These are phyloP conservation scores for Rhodotorula toruloides DNA, from an alignment of 768 basidiomycete genomes.

Conservation along the genomic window DNA sequence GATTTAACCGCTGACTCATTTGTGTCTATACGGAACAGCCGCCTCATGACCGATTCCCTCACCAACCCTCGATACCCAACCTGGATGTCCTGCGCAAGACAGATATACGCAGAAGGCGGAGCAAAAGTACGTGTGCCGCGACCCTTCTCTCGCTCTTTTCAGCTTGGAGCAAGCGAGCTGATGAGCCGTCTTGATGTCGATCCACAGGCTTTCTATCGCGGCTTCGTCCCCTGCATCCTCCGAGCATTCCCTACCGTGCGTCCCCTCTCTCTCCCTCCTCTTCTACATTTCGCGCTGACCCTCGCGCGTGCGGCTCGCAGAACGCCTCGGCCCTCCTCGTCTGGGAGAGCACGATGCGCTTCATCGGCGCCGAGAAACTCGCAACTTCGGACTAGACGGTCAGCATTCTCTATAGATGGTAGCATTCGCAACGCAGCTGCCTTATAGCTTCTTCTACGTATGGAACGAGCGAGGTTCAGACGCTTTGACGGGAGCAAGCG, in stretches of 20 bases:
- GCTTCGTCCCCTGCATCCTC: conserved; percentile 38
- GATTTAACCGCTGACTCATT: neutral
- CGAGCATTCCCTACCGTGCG: conserved; percentile 40
- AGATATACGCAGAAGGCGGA: conserved; percentile 38
- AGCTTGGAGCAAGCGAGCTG: neutral
- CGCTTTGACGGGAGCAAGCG: too few relatives aligned
- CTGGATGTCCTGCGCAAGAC: conserved; percentile 19
- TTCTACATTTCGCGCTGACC: neutral
- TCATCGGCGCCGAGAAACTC: conserved; percentile 33
- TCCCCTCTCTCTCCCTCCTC: neutral
- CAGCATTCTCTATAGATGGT: too few relatives aligned
- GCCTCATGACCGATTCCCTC: conserved; percentile 39
- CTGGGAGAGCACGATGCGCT: conserved; percentile 37
- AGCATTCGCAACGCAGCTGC: too few relatives aligned
- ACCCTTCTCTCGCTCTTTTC: neutral
- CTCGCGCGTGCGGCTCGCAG: neutral
- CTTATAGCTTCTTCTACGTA: too few relatives aligned
- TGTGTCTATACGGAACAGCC: conserved; percentile 7
- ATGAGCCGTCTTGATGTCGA: neutral
- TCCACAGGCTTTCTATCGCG: conserved; percentile 36
- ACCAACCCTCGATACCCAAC: conserved; percentile 35
- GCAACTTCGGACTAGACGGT: neutral
- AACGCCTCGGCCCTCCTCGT: conserved; percentile 40
- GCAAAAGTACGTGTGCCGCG: conserved; percentile 7
- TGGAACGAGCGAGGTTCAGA: too few relatives aligned